Evolutionary conservation across 1,139 yeast species (phyloP), one percentile per base, ranked within the genome.

Genomic region (Groenewaldozyma auringiensis): DNA sequence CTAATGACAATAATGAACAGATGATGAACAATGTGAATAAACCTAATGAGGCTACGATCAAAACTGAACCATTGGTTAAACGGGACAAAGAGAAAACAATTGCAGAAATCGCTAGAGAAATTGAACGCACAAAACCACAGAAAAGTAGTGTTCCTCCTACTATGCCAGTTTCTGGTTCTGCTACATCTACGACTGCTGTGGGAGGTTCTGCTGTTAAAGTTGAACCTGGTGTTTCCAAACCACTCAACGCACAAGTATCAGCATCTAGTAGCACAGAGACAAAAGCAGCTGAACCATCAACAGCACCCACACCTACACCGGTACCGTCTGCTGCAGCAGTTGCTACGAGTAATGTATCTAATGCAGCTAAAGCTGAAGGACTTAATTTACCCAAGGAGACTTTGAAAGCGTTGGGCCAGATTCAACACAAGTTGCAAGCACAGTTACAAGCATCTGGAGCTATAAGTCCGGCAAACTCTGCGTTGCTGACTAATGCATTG

Each of bases 401-500:
- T 1, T 55, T 66, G 32, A 58, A 62, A 43, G 57, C 65, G 21
- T 53, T 63, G 40, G 67, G 59, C 36, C 60, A 57, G 9, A 51
- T 59, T 34, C 68, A 64, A 51, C 63, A 57, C 46, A 67, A 65
- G 46, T 58, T 67, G 14, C 65, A 64, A 46, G 61, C 62, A 34
- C 66, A 63, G 45, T 55, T 66, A 33, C 63, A 61, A 42, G 53
- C 50, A 40, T 50, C 48, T 39, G 62, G 61, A 2, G 58, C 61
- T 20, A 62, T 57, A 42, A 61, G 61, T 31, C 58, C 59, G 3
- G 54, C 61, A 42, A 63, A 61, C 49, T 56, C 65, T 21, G 85
- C 80, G 49, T 78, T 87, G 47, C 72, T 88, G 55, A 87, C 96
- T n/a, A 88, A 84, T 57, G 96, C 96, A 0, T 72, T 88, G 55